Percentiles rank a stretch among this genome's conserved stretches.
These are phyloP conservation scores for Echinochloa phyllopogon DNA, from an alignment of 176 grass and related monocot species.

Conservation along the genomic window DNA sequence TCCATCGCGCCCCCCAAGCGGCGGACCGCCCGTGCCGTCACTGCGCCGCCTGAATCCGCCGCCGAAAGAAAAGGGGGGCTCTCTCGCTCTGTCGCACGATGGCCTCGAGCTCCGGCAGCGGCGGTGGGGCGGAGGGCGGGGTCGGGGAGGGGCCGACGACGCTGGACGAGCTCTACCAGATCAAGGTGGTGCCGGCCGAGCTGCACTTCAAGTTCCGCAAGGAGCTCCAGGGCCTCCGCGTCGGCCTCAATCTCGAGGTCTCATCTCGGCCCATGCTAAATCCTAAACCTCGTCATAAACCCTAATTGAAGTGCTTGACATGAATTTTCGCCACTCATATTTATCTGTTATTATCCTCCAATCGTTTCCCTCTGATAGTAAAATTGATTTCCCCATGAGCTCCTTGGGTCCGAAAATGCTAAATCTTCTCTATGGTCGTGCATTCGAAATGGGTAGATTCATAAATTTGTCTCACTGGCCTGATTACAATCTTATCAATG, in stretches of 20 bases:
- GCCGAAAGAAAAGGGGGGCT: background rate
- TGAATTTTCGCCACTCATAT: background rate
- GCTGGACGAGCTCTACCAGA: constrained; percentile 88
- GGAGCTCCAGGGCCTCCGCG: constrained; percentile 79
- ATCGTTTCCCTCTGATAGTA: background rate
- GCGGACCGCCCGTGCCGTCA: background rate
- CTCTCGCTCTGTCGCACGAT: constrained; percentile 17
- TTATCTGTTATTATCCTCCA: background rate
- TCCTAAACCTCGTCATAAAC: background rate
- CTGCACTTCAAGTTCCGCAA: constrained; percentile 98
- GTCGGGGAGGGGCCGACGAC: constrained; percentile 60
- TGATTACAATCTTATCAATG: background rate
- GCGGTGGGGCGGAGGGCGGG: constrained; percentile 37
- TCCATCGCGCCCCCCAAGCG: background rate
- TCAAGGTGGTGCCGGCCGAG: constrained; percentile 87
- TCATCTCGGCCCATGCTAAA: background rate
- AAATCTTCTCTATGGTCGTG: background rate
- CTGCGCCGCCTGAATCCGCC: constrained; percentile 34
- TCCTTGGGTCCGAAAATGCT: background rate
- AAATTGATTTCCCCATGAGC: background rate
- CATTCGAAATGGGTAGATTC: background rate
- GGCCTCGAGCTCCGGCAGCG: constrained; percentile 49
- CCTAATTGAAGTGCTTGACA: background rate
- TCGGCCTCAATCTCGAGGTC: constrained; percentile 93
- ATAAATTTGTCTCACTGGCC: background rate